Conservation (phyloP, 2,329 filamentous ascomycete species). For the Colletotrichum gloeosporioides region DNA sequence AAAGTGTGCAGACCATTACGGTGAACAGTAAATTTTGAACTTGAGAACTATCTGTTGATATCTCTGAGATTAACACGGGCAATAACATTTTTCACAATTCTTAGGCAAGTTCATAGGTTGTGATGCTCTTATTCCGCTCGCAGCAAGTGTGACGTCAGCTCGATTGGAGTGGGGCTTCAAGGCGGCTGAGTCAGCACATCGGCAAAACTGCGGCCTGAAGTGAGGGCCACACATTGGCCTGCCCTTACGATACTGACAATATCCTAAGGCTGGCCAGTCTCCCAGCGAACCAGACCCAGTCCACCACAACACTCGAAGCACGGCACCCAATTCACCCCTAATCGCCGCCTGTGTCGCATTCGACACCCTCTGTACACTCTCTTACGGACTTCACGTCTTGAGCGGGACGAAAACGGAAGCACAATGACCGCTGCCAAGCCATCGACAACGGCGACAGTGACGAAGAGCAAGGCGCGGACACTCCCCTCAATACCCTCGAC, state of each 20-base stretch:
- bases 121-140: background rate
- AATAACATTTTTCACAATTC: no score
- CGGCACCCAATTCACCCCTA: no score
- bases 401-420: background rate
- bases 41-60: no score
- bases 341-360: background rate
- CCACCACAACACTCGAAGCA: no score
- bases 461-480: background rate
- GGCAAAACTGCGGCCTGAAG: background rate
- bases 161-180: background rate
- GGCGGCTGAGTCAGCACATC: background rate
- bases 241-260: background rate
- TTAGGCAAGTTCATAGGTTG: no score
- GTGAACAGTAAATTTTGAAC: no score
- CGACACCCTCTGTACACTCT: background rate
- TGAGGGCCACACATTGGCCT: background rate
- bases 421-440: background rate
- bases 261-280: background rate
- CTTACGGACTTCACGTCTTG: background rate
- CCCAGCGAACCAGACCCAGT: background rate
- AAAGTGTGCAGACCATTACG: no score
- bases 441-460: background rate
- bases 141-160: background rate
- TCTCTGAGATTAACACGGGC: no score
- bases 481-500: background rate